Conservation (phyloP, 768 basidiomycete species). For the Tulasnella sp. region DNA sequence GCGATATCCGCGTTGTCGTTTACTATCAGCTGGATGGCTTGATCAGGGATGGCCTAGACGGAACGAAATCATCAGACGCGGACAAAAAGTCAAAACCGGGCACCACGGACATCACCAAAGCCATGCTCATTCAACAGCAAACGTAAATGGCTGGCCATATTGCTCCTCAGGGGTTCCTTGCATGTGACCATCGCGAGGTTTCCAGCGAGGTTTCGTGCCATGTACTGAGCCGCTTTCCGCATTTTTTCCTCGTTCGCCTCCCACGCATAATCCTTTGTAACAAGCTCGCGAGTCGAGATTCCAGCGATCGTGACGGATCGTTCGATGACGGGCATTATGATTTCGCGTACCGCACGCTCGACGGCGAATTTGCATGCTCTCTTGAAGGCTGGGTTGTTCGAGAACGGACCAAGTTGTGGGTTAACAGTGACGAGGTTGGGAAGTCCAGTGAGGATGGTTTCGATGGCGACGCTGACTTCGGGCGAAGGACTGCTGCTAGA, state of each 20-base stretch:
- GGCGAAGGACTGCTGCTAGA: constrained; percentile 40
- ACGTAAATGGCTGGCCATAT: constrained; percentile 81
- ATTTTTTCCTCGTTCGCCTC: constrained; percentile 85
- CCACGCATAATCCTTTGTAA: constrained; percentile 90
- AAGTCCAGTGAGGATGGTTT: constrained; percentile 60
- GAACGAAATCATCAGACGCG: background rate
- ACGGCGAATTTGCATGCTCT: constrained; percentile 82
- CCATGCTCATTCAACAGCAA: constrained; percentile 73
- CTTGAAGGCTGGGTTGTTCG: constrained; percentile 74
- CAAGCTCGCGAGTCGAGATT: constrained; percentile 90
- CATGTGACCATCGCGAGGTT: constrained; percentile 94
- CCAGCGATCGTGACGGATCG: constrained; percentile 97
- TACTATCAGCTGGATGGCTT: constrained; percentile 61
- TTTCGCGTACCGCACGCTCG: constrained; percentile 92
- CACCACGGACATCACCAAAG: constrained; percentile 57
- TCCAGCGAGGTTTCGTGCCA: constrained; percentile 95
- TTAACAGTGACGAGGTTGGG: constrained; percentile 65
- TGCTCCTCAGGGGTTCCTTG: constrained; percentile 90
- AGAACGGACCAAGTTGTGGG: constrained; percentile 58
- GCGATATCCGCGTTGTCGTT: constrained; percentile 89
- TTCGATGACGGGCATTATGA: constrained; percentile 94
- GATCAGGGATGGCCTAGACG: constrained; percentile 63
- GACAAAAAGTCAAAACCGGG: constrained; percentile 8
- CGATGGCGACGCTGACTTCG: constrained; percentile 65
- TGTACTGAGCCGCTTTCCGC: constrained; percentile 81